Base-by-base conservation (phyloP, 805 yeast genomes). In the Starmerella sirachaensis region DNA sequence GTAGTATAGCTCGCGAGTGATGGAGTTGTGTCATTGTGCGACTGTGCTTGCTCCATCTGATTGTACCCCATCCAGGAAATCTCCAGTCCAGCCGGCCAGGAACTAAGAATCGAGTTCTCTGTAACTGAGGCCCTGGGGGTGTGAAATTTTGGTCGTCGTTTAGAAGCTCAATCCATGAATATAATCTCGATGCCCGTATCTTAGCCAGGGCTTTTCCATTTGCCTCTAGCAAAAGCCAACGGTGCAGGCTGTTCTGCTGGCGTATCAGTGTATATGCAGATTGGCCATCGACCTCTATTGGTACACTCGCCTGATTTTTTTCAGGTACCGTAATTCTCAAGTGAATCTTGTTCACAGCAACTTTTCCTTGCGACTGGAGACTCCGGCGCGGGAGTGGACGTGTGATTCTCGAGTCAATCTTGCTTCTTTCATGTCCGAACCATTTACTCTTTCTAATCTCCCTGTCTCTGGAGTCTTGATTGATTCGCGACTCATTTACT, bases 1-100 rank as follows among this genome's bases (percentile, higher is more conserved):
- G 40, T 12, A 35, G 14, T 11, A 9, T 22, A 11, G 35, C 43
- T 6, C 4, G n/a, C 4, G 21, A 10, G 19, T 29, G 22, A 6
- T 21, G 14, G 11, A 42, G 29, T 20, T 17, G 16, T 13, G 20
- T 25, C 40, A 42, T 29, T 4, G 22, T 14, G 10, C 6, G 32
- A 18, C 18, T 23, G 5, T 13, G 4, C 9, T 30, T 33, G 37
- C 22, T 23, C 38, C 42, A 40, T 11, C 41, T 24, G 20, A 36
- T 14, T 5, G 12, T 22, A 4, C 34, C 34, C 20, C 17, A 22
- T 13, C 34, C 34, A 11, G 18, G 27, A 12, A 6, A 14, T 13
- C 17, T 5, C 34, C 34, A 31, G 5, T 20, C 34, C 34, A 31
- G 21, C 20, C 34, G 27, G 18, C 34, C 27, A 22, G 16, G 4